phyloP scores from a whole-genome alignment of 164 flowering plant species.

The Umbilicus rupestris region DNA sequence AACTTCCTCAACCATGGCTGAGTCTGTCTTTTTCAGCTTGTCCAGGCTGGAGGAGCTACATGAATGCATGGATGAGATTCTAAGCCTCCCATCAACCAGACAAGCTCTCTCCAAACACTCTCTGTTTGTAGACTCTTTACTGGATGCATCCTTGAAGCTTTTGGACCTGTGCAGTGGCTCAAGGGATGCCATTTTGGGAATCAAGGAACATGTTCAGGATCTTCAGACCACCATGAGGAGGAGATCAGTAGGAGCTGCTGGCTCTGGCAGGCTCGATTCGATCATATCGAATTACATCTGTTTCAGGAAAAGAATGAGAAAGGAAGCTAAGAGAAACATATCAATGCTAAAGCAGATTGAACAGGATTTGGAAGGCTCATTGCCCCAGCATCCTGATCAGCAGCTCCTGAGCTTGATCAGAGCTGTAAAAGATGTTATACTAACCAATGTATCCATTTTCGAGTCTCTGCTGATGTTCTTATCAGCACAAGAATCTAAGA shows the following conservation, averaged over 20 bases:
- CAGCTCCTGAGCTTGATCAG: background rate
- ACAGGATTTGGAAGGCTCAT: background rate
- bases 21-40: background rate
- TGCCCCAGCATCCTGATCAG: background rate
- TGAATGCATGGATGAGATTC: conserved; percentile 2
- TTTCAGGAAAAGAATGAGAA: background rate
- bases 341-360: background rate
- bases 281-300: background rate
- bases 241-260: background rate
- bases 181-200: background rate
- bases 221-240: background rate
- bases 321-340: background rate
- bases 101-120: background rate
- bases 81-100: background rate
- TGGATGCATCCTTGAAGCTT: conserved; percentile 6
- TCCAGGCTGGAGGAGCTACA: conserved; percentile 1
- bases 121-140: background rate
- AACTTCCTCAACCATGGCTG: conserved; percentile 1
- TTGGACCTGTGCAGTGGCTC: background rate
- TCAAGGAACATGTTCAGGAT: background rate
- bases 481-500: background rate
- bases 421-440: conserved; percentile 3
- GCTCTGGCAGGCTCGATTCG: background rate
- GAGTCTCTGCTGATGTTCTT: background rate
- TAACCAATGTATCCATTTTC: background rate